Conservation (phyloP, 2,329 filamentous ascomycete species). For the Aspergillus intermedius region DNA sequence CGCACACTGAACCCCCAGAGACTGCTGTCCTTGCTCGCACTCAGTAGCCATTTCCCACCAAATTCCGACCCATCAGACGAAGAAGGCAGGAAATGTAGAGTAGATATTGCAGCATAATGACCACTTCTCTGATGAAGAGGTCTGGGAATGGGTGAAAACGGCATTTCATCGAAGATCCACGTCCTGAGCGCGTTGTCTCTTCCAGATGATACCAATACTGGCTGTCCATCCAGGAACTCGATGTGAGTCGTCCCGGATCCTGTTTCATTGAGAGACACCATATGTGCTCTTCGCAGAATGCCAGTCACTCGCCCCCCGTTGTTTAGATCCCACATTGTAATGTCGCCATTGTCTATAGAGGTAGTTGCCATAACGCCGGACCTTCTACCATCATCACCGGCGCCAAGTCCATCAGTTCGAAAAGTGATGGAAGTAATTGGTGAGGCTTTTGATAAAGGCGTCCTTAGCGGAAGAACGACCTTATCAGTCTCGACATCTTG, state of each 20-base stretch:
- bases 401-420: conserved; percentile 79
- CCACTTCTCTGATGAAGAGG: conserved; percentile 81
- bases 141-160: conserved; percentile 79
- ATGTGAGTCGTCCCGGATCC: conserved; percentile 74
- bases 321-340: conserved; percentile 96
- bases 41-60: conserved; percentile 88
- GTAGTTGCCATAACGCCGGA: conserved; percentile 93
- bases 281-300: conserved; percentile 80
- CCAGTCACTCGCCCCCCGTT: conserved; percentile 79
- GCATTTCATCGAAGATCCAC: conserved; percentile 92
- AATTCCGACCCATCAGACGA: conserved; percentile 84
- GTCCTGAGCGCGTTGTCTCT: conserved; percentile 90
- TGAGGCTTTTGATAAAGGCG: conserved; percentile 53
- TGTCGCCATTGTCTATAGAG: conserved; percentile 70
- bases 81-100: conserved; percentile 75
- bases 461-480: conserved; percentile 61
- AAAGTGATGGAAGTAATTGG: conserved; percentile 81
- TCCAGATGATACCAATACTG: conserved; percentile 82
- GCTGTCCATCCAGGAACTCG: conserved; percentile 83
- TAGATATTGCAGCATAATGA: conserved; percentile 78
- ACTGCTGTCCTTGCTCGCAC: conserved; percentile 80
- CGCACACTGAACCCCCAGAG: conserved; percentile 96
- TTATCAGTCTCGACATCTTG: conserved; percentile 77
- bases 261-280: conserved; percentile 49
- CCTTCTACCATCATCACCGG: conserved; percentile 76